Percentiles rank a stretch among this genome's conserved stretches.
phyloP scores from a whole-genome alignment of 805 yeast species.

The Ogataea allantospora region DNA sequence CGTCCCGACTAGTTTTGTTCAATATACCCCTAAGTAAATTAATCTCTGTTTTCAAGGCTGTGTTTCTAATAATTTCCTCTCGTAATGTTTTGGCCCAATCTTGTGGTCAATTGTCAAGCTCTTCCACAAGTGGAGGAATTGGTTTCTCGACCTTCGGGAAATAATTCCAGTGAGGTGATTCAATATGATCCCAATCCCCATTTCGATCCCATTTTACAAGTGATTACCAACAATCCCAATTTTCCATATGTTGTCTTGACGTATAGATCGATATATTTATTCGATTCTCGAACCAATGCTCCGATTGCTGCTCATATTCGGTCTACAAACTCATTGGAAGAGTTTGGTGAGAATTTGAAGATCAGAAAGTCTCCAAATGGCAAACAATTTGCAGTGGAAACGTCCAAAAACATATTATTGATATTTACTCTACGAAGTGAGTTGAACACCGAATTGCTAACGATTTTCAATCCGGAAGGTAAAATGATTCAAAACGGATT shows the following conservation, averaged over 20 bases:
- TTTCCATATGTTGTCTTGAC: conserved; percentile 37
- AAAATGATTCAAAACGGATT: conserved; percentile 36
- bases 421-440: conserved; percentile 40
- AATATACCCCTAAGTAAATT: conserved; percentile 11
- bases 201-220: conserved; percentile 34
- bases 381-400: conserved; percentile 40
- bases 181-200: conserved; percentile 27
- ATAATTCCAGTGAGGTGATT: conserved; percentile 8
- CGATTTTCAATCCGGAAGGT: conserved; percentile 30
- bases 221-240: conserved; percentile 21
- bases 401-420: conserved; percentile 39
- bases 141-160: conserved; percentile 12
- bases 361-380: conserved; percentile 38
- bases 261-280: conserved; percentile 37
- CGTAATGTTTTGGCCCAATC: conserved; percentile 35
- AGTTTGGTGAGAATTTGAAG: conserved; percentile 45
- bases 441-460: conserved; percentile 31
- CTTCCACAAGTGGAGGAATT: conserved; percentile 29
- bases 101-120: conserved; percentile 22
- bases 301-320: conserved; percentile 50
- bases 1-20: conserved; percentile 12
- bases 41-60: conserved; percentile 8
- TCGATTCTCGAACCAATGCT: conserved; percentile 40
- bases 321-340: conserved; percentile 40
- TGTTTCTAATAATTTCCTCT: conserved; percentile 1